phyloP scores from a whole-genome alignment of 1,284 basidiomycete genomes.

The Fomitopsis pinicola region DNA sequence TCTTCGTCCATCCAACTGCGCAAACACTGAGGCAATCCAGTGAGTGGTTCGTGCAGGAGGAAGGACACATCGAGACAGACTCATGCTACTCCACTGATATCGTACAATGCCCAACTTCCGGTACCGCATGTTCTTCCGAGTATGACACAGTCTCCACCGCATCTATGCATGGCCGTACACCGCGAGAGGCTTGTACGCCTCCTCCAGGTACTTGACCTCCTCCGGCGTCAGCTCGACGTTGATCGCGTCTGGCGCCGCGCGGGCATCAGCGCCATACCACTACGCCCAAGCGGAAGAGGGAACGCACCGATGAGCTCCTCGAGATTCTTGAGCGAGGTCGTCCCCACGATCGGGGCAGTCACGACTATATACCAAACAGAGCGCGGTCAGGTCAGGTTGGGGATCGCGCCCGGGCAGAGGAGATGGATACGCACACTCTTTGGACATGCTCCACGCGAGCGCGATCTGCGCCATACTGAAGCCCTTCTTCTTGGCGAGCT shows the following conservation, averaged over 20 bases:
- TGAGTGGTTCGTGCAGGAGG: too few relatives aligned
- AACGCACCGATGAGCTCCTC: slow-evolving; percentile 41
- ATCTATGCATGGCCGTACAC: not conserved
- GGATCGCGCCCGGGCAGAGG: too few relatives aligned
- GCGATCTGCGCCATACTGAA: slow-evolving; percentile 32
- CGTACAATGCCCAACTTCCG: too few relatives aligned
- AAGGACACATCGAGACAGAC: too few relatives aligned
- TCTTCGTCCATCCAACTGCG: too few relatives aligned
- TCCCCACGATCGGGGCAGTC: slow-evolving; percentile 51
- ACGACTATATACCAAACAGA: slow-evolving; percentile 21
- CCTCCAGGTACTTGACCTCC: slow-evolving; percentile 17
- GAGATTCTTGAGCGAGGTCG: slow-evolving; percentile 45
- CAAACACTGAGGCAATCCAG: too few relatives aligned
- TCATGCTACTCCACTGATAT: too few relatives aligned
- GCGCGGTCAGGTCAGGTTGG: too few relatives aligned
- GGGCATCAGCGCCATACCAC: not conserved
- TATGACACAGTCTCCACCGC: too few relatives aligned
- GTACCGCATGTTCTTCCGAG: too few relatives aligned
- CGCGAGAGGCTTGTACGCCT: slow-evolving; percentile 11
- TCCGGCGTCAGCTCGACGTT: slow-evolving; percentile 27
- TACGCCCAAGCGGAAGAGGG: not conserved
- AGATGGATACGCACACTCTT: slow-evolving; percentile 29
- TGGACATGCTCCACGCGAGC: slow-evolving; percentile 23
- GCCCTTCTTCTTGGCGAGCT: slow-evolving; percentile 35
- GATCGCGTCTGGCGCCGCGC: not conserved